Percentiles rank a stretch among this genome's conserved stretches.
Conservation (phyloP, 371 early-diverging fungal genomes). For the Basidiobolus meristosporus region DNA sequence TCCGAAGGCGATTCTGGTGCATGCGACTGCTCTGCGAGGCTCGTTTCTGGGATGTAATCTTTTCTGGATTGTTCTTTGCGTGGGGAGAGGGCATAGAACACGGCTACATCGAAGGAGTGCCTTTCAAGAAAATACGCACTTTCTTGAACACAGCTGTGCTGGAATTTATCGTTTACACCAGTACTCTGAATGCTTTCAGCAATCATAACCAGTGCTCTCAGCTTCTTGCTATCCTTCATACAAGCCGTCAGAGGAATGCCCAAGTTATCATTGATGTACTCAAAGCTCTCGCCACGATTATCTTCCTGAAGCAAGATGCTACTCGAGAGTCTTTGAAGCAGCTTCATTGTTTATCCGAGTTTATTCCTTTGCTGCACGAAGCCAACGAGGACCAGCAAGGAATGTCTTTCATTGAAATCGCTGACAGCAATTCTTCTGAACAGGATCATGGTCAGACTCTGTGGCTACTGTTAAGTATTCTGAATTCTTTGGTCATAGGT, state of each 20-base stretch:
- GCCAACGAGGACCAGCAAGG: neutral
- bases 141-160: neutral
- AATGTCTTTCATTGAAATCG: neutral
- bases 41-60: neutral
- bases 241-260: neutral
- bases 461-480: constrained; percentile 1
- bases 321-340: neutral
- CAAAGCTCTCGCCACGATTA: neutral
- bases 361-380: neutral
- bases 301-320: neutral
- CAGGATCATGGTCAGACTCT: neutral
- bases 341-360: neutral
- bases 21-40: neutral
- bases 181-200: neutral
- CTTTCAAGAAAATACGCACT: neutral
- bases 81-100: too few relatives aligned
- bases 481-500: neutral
- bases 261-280: neutral
- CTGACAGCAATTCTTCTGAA: neutral
- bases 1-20: neutral
- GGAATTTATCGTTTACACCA: neutral
- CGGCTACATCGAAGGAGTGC: too few relatives aligned
- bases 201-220: neutral
- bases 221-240: neutral
- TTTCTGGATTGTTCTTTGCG: neutral